Evolutionary conservation across 805 yeast genomes (phyloP), one percentile per base, ranked within the genome.

Genomic region (Metschnikowia aberdeeniae): DNA sequence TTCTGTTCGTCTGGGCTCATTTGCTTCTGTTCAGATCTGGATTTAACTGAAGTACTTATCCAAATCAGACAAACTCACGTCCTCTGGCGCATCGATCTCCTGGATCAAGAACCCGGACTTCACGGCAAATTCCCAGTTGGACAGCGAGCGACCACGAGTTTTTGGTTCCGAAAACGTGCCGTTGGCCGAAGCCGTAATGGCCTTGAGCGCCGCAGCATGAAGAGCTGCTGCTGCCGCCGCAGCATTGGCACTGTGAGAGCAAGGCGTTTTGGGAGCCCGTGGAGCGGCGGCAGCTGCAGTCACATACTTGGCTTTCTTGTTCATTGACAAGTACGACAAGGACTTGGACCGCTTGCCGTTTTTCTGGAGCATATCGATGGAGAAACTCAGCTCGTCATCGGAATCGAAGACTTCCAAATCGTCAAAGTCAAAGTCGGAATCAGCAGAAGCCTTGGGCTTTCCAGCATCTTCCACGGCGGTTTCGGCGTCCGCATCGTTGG

Each of bases 281-380:
- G 93, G 93, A 29, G 92, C 87, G 22, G 88, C 89, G 10, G 89
- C 89, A 19, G 92, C 92, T 14, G 88, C 88, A 3, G 58, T 52
- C 11, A 92, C 84, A 36, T 83, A 60, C 46, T 63, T 57, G 37
- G 73, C 65, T 60, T 76, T 77, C 61, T 81, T 81, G 49, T 70
- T 66, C 31, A 54, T 38, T 38, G 76, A 70, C 44, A 81, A 63
- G 54, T 76, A 80, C 31, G 84, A 77, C 80, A 79, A 73, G 12
- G 86, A 81, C 59, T 82, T 82, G 11, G 87, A 81, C 54, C 88
- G 70, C 58, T 82, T 77, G 48, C 73, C 77, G 53, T 65, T 64
- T 50, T 66, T 78, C 45, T 71, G 58, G 62, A 72, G 51, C 52
- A 75, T 56, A 52, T 74, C 69, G 36, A 67, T 54, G 56, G 68